phyloP scores from a whole-genome alignment of 371 early-diverging fungal genomes.

The Mortierella sp. region DNA sequence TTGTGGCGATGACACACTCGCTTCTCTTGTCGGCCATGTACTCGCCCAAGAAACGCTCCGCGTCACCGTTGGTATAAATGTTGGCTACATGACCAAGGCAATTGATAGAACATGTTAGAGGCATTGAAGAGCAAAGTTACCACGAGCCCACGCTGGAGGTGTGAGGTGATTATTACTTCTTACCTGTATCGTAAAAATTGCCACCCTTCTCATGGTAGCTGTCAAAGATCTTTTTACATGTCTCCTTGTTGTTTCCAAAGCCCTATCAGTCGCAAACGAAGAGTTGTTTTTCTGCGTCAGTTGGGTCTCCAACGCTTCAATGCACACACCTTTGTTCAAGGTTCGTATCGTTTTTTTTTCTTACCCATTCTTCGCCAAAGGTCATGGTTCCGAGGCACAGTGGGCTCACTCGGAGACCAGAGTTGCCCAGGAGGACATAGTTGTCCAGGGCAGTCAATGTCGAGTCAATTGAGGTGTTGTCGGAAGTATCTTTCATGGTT shows the following conservation, averaged over 20 bases:
- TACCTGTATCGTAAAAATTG: slow-evolving; percentile 62
- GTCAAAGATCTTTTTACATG: slow-evolving; percentile 57
- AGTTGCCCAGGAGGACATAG: slow-evolving; percentile 57
- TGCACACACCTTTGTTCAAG: too few species aligned
- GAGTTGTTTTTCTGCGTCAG: not conserved
- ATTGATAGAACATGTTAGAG: not conserved
- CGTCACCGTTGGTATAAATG: slow-evolving; percentile 59
- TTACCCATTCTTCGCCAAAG: slow-evolving; percentile 57
- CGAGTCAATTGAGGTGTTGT: slow-evolving; percentile 34
- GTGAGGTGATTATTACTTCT: not conserved
- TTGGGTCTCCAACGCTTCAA: too few species aligned
- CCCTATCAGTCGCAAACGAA: slow-evolving; percentile 25
- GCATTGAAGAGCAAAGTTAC: too few species aligned
- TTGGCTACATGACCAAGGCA: slow-evolving; percentile 37
- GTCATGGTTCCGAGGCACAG: slow-evolving; percentile 61
- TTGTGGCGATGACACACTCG: slow-evolving; percentile 63
- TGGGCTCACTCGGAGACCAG: slow-evolving; percentile 61
- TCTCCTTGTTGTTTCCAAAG: slow-evolving; percentile 43
- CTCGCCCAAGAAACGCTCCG: slow-evolving; percentile 62
- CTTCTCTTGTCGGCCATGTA: slow-evolving; percentile 59
- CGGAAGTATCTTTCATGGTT: slow-evolving; percentile 57
- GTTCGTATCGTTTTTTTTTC: too few species aligned
- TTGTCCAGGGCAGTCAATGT: slow-evolving; percentile 55
- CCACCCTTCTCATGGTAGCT: slow-evolving; percentile 58
- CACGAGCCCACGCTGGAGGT: too few species aligned